Evolutionary conservation across 2,329 filamentous ascomycete species (phyloP), one percentile per base, ranked within the genome.

Genomic region (Cordyceps militaris): DNA sequence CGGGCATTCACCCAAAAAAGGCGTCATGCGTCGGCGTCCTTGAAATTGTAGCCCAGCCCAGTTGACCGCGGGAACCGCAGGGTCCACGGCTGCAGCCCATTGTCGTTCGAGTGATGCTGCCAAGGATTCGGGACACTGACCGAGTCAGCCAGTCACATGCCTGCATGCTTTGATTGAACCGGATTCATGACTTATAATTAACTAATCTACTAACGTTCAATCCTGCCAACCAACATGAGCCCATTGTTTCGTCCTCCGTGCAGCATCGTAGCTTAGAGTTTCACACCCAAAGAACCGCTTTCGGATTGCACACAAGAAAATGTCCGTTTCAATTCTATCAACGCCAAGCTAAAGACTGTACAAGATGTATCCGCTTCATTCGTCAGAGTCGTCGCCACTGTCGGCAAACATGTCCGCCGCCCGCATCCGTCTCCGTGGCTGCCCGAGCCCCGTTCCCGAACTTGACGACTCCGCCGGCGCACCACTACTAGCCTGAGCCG

Each of bases 371-470:
- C 46, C 28, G 6, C 5, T 16, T 44, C 13, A 42, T 23, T 30
- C 26, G 7, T 42, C 24, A 42, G 42, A 54, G 28, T 43, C 23
- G 63, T 71, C 80, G 63, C 88, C 88, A 4, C 86, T 88, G 69
- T 88, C 87, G 11, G 87, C 89, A 81, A 94, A 95, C 89, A 94
- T 92, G 67, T 94, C 89, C 63, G 88, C 88, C 4, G 89, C 89
- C 63, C 85, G 84, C 71, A 89, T 87, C 61, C 87, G 80, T 67
- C 82, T 87, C 64, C 81, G 76, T 62, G 76, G 66, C 58, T 70
- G 71, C 48, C 64, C 65, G 57, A 61, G 59, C 40, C 62, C 62
- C 40, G 58, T 54, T 26, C 61, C 53, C 52, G 43, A 30, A 9
- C 23, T 21, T 21, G 36, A 19, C 40, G 61, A 61, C 34, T 64